Evolutionary conservation across 2,329 filamentous ascomycete species (phyloP).

Genomic region (Magnaporthiopsis incrustans): DNA sequence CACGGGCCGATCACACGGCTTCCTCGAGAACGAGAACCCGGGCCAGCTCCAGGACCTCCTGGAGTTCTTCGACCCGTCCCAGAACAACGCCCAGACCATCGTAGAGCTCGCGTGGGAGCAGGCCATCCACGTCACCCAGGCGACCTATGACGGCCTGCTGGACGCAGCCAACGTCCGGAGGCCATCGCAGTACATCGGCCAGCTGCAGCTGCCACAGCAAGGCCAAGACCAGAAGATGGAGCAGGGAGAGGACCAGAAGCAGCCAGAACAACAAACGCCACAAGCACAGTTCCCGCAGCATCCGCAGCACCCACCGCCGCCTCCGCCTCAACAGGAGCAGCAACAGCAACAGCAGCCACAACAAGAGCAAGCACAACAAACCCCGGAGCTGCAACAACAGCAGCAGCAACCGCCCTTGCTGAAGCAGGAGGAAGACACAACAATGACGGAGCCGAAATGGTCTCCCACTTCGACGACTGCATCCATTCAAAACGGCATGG

Average conservation of each 20-base stretch:
- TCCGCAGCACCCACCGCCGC: background rate
- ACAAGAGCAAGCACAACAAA: background rate
- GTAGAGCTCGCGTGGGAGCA: slow-evolving; percentile 51
- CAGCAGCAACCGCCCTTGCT: background rate
- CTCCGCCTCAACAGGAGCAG: background rate
- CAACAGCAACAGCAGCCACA: background rate
- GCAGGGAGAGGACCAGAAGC: background rate
- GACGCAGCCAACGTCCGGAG: background rate
- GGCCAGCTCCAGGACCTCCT: slow-evolving; percentile 57
- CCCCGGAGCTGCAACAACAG: background rate
- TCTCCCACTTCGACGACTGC: background rate
- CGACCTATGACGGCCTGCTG: background rate
- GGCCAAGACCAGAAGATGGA: background rate
- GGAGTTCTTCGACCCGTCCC: slow-evolving; percentile 54
- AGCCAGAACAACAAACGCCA: background rate
- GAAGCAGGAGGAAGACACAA: background rate
- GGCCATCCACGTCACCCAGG: slow-evolving; percentile 22
- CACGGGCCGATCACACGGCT: slow-evolving; percentile 48
- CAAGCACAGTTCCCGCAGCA: background rate
- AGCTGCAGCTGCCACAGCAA: background rate
- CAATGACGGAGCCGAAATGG: background rate
- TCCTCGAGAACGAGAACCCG: slow-evolving; percentile 53
- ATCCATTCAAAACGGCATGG: background rate
- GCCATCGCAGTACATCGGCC: slow-evolving; percentile 1
- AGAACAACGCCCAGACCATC: slow-evolving; percentile 47